Base-by-base conservation (phyloP, 495 filamentous ascomycete genomes). In the Glutinoglossum americanum region DNA sequence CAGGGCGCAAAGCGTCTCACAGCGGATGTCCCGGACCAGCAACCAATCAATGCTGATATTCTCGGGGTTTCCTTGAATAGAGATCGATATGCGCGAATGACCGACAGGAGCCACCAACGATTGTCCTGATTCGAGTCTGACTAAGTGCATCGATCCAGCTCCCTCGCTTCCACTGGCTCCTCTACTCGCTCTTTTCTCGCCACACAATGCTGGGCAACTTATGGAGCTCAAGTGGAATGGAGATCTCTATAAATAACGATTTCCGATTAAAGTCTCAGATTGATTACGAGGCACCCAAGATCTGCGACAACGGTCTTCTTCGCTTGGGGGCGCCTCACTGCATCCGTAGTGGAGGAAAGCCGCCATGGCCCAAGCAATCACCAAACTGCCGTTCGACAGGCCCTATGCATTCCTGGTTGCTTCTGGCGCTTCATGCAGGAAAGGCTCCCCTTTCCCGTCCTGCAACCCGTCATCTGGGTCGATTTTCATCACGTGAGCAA, bases 21-120 rank as follows among this genome's bases (percentile, higher is more conserved):
- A 53, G 21, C 49, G 49, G 49, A 30, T 53, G 19, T 53, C 25
- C 25, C 19, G 49, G 49, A 27, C 1, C 49, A 13, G 21, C 23
- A 53, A 10, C 49, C 49, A 53, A 53, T 53, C 49, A 32, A 30
- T 53, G 49, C 49, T 5, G 37, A 15, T 5, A 53, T 11, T 6
- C 49, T 15, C 23, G 15, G 3, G 49, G 1, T 19, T 32, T 53
- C 49, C 25, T 3, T 19, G 49, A 53, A 53, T 32, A 53, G 49
- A 53, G 49, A 53, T 30, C 49, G 49, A 53, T 53, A 53, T 53
- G 49, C 49, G 49, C 49, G 23, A 53, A 53, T 53, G 49, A 28
- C 49, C 49, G 23, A 53, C 23, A 28, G 49, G 9, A 53, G 49
- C 49, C 49, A 53, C 49, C 49, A 53, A 45, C 49, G 25, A 17